Conservation (phyloP, 1,284 basidiomycete genomes). For the Leccinum ponderosum region DNA sequence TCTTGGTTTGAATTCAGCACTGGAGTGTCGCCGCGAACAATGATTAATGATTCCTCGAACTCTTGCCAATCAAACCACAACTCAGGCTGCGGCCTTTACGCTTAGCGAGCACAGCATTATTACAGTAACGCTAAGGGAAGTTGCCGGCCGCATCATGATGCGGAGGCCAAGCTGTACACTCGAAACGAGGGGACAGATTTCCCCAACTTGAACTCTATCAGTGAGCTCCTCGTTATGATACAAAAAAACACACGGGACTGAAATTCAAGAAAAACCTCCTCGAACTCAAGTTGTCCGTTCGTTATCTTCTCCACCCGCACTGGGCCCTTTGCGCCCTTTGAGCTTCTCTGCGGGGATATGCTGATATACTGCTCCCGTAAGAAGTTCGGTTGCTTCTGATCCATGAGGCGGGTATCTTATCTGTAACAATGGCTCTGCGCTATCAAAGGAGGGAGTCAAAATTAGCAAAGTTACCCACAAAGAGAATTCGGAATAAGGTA, state of each 20-base stretch:
- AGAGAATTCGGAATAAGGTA: constrained; percentile 6
- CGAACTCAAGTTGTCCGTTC: not conserved
- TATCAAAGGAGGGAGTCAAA: not conserved
- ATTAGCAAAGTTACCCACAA: not conserved
- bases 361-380: constrained; percentile 5
- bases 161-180: not conserved
- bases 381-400: constrained; percentile 14
- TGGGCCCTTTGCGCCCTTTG: constrained; percentile 1
- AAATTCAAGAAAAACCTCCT: not conserved
- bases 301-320: not conserved
- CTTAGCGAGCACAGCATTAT: not conserved
- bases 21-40: not conserved
- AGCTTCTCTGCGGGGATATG: constrained; percentile 19
- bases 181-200: constrained; percentile 5
- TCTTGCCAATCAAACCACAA: no score
- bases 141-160: not conserved
- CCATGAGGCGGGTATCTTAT: constrained; percentile 25
- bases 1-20: no score
- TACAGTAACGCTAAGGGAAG: not conserved
- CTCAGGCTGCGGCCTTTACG: not conserved
- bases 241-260: not conserved
- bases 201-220: not conserved
- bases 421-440: constrained; percentile 23
- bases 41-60: not conserved
- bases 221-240: not conserved